phyloP scores from a whole-genome alignment of 2,329 filamentous ascomycete genomes.

The Monilinia laxa region DNA sequence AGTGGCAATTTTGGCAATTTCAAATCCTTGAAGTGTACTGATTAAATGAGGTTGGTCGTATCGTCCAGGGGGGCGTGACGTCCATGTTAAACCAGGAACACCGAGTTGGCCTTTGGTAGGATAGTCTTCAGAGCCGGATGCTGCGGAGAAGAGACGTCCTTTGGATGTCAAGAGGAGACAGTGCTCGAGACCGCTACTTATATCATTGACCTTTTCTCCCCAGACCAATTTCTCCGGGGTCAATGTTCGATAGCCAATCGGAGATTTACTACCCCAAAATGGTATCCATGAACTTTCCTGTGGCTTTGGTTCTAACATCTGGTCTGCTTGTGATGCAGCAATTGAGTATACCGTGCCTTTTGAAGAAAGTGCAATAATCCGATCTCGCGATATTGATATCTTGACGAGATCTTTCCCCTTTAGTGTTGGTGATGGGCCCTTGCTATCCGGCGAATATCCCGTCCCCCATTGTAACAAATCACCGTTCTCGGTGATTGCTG shows the following conservation, averaged over 20 bases:
- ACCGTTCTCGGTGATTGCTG: conserved; percentile 82
- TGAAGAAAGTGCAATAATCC: conserved; percentile 74
- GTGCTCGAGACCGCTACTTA: conserved; percentile 81
- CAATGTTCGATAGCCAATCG: conserved; percentile 70
- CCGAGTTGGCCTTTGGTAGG: conserved; percentile 85
- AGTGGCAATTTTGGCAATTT: conserved; percentile 72
- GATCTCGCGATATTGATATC: conserved; percentile 75
- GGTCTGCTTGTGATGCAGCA: conserved; percentile 72
- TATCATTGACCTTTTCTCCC: conserved; percentile 70
- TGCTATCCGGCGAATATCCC: conserved; percentile 65
- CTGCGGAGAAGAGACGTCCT: conserved; percentile 87
- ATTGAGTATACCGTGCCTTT: conserved; percentile 82
- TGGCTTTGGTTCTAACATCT: conserved; percentile 61
- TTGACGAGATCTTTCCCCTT: conserved; percentile 78
- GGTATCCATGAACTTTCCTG: conserved; percentile 68
- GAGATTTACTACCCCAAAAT: conserved; percentile 62
- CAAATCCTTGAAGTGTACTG: conserved; percentile 65
- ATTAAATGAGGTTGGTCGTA: conserved; percentile 85
- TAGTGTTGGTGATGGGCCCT: conserved; percentile 68
- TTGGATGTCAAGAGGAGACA: conserved; percentile 79
- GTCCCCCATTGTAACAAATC: conserved; percentile 90
- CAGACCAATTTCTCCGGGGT: conserved; percentile 63
- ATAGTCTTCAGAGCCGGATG: conserved; percentile 73
- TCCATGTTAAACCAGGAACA: conserved; percentile 78
- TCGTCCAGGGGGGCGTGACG: conserved; percentile 69